phyloP scores from a whole-genome alignment of 495 filamentous ascomycete genomes.

The Cairneyella variabilis region DNA sequence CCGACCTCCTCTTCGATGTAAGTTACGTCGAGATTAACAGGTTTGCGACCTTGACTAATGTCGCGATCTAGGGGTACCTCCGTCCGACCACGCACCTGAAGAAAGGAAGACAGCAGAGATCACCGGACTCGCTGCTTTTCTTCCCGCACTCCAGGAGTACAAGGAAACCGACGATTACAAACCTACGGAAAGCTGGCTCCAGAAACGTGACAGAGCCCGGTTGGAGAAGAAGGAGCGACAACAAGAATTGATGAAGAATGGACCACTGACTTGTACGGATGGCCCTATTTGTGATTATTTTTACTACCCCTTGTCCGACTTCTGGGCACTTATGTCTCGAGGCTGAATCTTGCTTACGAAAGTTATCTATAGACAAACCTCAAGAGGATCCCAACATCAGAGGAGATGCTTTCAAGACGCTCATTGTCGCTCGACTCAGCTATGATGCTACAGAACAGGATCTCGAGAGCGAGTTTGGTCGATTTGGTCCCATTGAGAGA shows the following conservation, averaged over 20 bases:
- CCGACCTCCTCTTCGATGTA: conserved; percentile 83
- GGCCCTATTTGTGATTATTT: conserved; percentile 22
- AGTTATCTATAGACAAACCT: conserved; percentile 54
- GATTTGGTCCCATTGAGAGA: conserved; percentile 92
- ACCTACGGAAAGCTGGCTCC: conserved; percentile 89
- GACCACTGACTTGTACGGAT: conserved; percentile 61
- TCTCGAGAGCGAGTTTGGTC: conserved; percentile 88
- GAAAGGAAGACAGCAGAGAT: conserved; percentile 71
- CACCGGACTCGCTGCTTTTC: conserved; percentile 66
- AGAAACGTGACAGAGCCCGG: conserved; percentile 75
- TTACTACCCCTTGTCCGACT: conserved; percentile 20
- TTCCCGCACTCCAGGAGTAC: conserved; percentile 65
- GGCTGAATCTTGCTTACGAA: conserved; percentile 12
- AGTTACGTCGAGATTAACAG: too few species aligned
- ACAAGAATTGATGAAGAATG: conserved; percentile 62
- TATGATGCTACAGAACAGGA: conserved; percentile 87
- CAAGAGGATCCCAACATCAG: conserved; percentile 76
- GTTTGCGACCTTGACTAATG: too few species aligned
- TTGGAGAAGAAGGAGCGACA: conserved; percentile 68
- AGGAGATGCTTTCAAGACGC: conserved; percentile 91
- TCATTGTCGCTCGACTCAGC: conserved; percentile 86
- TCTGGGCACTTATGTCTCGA: conserved; percentile 8
- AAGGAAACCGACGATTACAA: conserved; percentile 69
- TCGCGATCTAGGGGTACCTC: conserved; percentile 57
- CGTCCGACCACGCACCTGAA: conserved; percentile 78